Percentiles rank a stretch among this genome's conserved stretches.
Evolutionary conservation across 192 early-diverging fungal genomes (phyloP).

Genomic region (Backusella tuberculispora): DNA sequence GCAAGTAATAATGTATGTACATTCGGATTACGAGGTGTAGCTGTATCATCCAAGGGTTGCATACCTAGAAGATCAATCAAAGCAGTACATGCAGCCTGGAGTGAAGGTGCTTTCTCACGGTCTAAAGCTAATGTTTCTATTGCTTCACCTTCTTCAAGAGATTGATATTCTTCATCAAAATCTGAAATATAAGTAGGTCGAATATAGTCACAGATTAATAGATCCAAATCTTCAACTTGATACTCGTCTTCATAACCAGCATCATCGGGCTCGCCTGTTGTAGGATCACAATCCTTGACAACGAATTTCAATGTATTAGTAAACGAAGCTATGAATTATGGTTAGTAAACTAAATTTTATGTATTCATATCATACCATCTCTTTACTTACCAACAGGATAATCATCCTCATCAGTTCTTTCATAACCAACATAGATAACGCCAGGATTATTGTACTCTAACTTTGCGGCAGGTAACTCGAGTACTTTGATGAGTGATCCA

Average conservation of each 20-base stretch:
- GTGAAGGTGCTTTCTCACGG: conserved; percentile 66
- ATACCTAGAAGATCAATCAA: conserved; percentile 87
- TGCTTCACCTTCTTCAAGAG: conserved; percentile 68
- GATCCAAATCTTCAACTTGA: conserved; percentile 84
- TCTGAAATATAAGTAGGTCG: conserved; percentile 82
- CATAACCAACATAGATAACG: conserved; percentile 86
- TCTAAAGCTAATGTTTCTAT: conserved; percentile 91
- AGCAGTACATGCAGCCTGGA: conserved; percentile 68
- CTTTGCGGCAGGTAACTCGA: conserved; percentile 72
- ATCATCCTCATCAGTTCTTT: conserved; percentile 61
- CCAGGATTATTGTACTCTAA: conserved; percentile 79
- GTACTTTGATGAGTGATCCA: conserved; percentile 61
- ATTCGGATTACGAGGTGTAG: conserved; percentile 66
- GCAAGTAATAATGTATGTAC: conserved; percentile 87
- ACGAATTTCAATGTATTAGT: conserved; percentile 86
- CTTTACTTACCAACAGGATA: conserved; percentile 58
- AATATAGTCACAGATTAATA: conserved; percentile 88
- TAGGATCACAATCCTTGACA: conserved; percentile 95
- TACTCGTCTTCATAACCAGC: conserved; percentile 98
- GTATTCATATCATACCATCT: background rate
- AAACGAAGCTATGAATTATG: conserved; percentile 63
- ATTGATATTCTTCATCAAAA: conserved; percentile 82
- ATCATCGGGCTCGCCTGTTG: conserved; percentile 88
- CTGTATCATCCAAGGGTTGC: conserved; percentile 78
- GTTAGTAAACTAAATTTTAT: background rate